Evolutionary conservation across 1,284 basidiomycete species (phyloP), one percentile per base, ranked within the genome.

Genomic region (Malassezia obtusa): DNA sequence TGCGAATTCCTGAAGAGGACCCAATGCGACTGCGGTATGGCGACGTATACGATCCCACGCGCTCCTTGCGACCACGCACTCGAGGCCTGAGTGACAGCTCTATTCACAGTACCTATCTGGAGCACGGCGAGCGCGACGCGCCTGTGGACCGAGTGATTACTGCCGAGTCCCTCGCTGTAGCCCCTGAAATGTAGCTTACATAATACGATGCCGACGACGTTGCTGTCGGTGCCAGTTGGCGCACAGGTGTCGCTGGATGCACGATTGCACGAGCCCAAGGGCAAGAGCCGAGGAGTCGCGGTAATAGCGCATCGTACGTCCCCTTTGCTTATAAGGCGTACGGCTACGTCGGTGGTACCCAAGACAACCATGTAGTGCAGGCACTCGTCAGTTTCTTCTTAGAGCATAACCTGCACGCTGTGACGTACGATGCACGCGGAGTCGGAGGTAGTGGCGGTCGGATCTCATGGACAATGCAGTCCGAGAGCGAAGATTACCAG

Each of bases 51-150:
- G 43, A 45, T 7, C 17, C 22, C n/a, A 22, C 43, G 12, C 54
- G 58, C 11, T 40, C 54, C n/a, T 46, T 59, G 21, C 60, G 61
- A 26, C 51, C 65, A 44, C 60, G 66, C 19, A 59, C 64, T 2
- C 51, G 70, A 19, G 68, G 68, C 4, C 58, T 73, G 26, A 66
- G 63, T 24, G 70, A 73, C 57, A 68, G 65, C 37, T 69, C 67
- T 2, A 63, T 73, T 14, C 62, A 63, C 22, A 69, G 63, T 33
- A 68, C 64, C 0, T 71, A 64, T 44, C 25, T 73, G 22, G 70
- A 73, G 12, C 52, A 65, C 46, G 55, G 48, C n/a, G 31, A 40
- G 26, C 50, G 12, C 17, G 59, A 25, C 40, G 52, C 36, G 12
- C 43, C 21, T 28, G 60, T 49, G 6, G 52, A 54, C 22, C 51